phyloP scores from a whole-genome alignment of 306 rosid species.

The Pyrus betulifolia region DNA sequence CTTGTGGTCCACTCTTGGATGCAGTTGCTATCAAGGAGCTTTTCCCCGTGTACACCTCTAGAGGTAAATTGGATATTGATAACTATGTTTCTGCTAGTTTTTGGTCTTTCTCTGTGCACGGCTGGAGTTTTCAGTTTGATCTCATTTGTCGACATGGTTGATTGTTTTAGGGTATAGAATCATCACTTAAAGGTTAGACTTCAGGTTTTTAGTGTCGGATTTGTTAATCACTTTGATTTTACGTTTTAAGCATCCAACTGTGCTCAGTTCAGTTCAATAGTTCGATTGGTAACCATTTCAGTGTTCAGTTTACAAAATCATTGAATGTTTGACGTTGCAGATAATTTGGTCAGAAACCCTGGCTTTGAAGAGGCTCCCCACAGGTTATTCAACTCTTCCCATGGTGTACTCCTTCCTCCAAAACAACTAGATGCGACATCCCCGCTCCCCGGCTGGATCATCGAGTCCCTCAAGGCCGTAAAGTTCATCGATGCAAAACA shows the following conservation, averaged over 20 bases:
- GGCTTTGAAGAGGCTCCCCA: conserved; percentile 90
- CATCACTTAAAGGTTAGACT: background rate
- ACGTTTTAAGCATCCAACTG: no score
- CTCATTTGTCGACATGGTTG: background rate
- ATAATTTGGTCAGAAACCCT: conserved; percentile 65
- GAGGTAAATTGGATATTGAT: conserved; percentile 37
- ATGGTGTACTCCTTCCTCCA: conserved; percentile 87
- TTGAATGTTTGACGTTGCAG: conserved; percentile 30
- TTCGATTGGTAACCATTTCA: background rate
- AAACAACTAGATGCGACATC: conserved; percentile 72
- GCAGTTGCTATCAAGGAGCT: conserved; percentile 88
- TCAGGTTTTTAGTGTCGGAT: no score
- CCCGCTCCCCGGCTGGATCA: conserved; percentile 92
- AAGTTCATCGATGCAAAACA: conserved; percentile 66
- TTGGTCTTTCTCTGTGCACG: background rate
- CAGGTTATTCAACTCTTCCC: conserved; percentile 59
- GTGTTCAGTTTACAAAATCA: background rate
- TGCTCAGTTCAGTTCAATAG: background rate
- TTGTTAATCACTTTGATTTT: no score
- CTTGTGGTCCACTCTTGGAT: conserved; percentile 93
- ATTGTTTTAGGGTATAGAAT: background rate
- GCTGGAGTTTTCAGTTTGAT: background rate
- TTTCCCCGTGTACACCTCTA: conserved; percentile 52
- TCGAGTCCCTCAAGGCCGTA: conserved; percentile 82
- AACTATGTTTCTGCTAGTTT: background rate